phyloP scores from a whole-genome alignment of 1,139 yeast genomes.

The Suhomyces wounanorum region DNA sequence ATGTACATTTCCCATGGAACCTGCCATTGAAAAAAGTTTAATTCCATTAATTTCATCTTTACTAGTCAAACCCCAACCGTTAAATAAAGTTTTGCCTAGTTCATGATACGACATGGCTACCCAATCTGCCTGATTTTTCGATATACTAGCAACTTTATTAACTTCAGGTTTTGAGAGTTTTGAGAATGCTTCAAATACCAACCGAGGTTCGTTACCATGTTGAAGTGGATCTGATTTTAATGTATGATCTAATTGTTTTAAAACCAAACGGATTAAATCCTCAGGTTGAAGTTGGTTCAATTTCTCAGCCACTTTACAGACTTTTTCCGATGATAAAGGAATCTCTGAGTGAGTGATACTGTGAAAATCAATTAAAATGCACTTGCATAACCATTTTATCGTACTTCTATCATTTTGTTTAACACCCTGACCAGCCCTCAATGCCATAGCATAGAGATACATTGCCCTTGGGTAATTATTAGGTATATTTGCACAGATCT shows the following conservation, averaged over 20 bases:
- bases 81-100: constrained; percentile 60
- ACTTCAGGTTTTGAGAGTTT: constrained; percentile 29
- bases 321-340: constrained; percentile 10
- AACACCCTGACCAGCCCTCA: constrained; percentile 73
- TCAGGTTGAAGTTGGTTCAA: constrained; percentile 33
- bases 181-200: constrained; percentile 29
- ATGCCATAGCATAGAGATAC: constrained; percentile 69
- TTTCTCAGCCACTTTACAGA: constrained; percentile 21
- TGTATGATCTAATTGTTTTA: constrained; percentile 24
- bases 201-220: constrained; percentile 30
- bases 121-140: constrained; percentile 32
- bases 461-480: constrained; percentile 61
- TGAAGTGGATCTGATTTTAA: constrained; percentile 22
- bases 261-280: constrained; percentile 33
- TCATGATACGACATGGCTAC: constrained; percentile 47
- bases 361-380: constrained; percentile 27
- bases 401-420: constrained; percentile 59
- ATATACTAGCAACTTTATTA: constrained; percentile 28
- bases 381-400: constrained; percentile 59
- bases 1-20: constrained; percentile 66
- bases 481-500: constrained; percentile 61
- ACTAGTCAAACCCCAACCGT: constrained; percentile 59
- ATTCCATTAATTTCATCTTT: constrained; percentile 62
- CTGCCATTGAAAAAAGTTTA: constrained; percentile 64
- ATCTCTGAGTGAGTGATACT: constrained; percentile 7